A percentile compares a stretch with the other conserved stretches of the same genome.
Evolutionary conservation across 305 asterid species (phyloP).

Genomic region (Fraxinus floribunda): DNA sequence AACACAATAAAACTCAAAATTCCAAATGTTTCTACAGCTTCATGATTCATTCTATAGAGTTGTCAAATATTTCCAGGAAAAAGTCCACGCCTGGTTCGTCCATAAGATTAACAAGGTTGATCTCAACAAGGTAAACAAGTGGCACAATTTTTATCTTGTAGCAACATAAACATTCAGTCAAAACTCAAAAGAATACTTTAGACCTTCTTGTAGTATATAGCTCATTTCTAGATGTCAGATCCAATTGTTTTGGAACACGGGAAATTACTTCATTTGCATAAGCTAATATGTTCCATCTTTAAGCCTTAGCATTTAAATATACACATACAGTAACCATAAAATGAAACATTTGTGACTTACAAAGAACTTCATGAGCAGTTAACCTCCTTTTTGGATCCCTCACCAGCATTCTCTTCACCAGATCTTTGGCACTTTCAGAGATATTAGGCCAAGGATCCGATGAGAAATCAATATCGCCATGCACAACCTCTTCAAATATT

Average conservation of each 20-base stretch:
- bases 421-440: constrained; percentile 63
- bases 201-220: neutral
- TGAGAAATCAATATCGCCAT: constrained; percentile 51
- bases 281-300: neutral
- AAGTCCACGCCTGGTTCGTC: neutral
- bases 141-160: neutral
- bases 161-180: neutral
- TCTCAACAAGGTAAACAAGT: neutral
- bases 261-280: neutral
- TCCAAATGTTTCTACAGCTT: neutral
- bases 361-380: constrained; percentile 67
- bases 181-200: neutral
- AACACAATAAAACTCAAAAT: neutral
- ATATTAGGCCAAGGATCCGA: constrained; percentile 69
- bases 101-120: neutral
- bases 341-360: constrained; percentile 37
- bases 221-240: neutral
- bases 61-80: neutral
- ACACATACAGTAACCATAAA: neutral
- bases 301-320: neutral
- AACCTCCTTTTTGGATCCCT: constrained; percentile 58
- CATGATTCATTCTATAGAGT: neutral
- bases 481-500: constrained; percentile 56
- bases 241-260: neutral
- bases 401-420: constrained; percentile 56